Evolutionary conservation across 2,329 filamentous ascomycete genomes (phyloP).

Genomic region (Dryadomyces quercus-mongolicae): DNA sequence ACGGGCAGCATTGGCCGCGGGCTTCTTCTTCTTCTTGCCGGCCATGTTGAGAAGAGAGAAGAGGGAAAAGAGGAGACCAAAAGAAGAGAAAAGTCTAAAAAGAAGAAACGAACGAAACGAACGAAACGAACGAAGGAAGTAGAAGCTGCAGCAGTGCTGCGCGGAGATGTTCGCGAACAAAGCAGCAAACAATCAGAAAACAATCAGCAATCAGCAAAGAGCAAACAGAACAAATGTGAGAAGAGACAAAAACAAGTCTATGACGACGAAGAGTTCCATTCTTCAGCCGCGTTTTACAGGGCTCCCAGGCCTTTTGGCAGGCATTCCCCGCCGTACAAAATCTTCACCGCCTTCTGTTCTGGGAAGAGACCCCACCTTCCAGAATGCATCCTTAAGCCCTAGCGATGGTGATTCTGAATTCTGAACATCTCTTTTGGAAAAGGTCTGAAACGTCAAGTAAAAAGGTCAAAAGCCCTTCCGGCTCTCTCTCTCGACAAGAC

Average conservation of each 20-base stretch:
- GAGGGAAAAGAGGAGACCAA: not conserved
- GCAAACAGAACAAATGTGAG: not conserved
- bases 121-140: slow-evolving; percentile 1
- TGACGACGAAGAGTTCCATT: too few species aligned
- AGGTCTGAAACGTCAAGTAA: too few species aligned
- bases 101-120: not conserved
- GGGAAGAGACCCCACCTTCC: slow-evolving; percentile 10
- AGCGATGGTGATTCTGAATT: not conserved
- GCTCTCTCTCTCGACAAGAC: too few species aligned
- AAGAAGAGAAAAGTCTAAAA: not conserved
- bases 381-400: slow-evolving; percentile 1
- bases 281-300: not conserved
- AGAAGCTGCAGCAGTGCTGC: not conserved
- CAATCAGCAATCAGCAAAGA: too few species aligned
- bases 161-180: too few species aligned
- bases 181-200: too few species aligned
- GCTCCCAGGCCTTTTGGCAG: not conserved
- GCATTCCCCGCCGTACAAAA: slow-evolving; percentile 11
- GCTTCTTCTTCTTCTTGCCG: slow-evolving; percentile 85
- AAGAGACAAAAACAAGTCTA: not conserved
- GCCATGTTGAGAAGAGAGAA: slow-evolving; percentile 40
- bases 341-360: slow-evolving; percentile 14
- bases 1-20: slow-evolving; percentile 71
- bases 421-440: too few species aligned
- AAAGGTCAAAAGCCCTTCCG: too few species aligned